A percentile compares a stretch with the other conserved stretches of the same genome.
Conservation (phyloP, 2,329 filamentous ascomycete species). For the Orbilia javanica region DNA sequence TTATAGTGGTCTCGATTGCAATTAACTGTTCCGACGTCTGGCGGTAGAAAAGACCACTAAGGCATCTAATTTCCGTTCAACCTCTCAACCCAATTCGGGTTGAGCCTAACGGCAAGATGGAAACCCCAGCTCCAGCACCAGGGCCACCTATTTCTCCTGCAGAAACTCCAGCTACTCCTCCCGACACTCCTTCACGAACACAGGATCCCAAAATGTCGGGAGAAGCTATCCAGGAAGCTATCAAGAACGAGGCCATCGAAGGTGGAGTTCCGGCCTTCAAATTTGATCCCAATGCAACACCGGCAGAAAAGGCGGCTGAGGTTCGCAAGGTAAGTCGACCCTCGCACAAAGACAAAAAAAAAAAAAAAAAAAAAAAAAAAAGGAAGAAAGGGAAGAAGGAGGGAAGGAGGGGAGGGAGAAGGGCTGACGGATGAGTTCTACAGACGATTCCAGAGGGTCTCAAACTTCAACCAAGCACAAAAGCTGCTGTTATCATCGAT, state of each 20-base stretch:
- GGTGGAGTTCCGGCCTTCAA: slow-evolving; percentile 83
- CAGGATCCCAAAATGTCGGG: slow-evolving; percentile 49
- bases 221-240: slow-evolving; percentile 70
- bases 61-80: slow-evolving; percentile 33
- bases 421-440: slow-evolving; percentile 66
- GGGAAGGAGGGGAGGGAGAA: neutral
- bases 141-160: neutral
- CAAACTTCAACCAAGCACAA: slow-evolving; percentile 55
- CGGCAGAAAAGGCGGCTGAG: slow-evolving; percentile 86
- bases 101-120: slow-evolving; percentile 45
- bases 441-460: slow-evolving; percentile 43
- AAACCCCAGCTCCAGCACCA: slow-evolving; percentile 32
- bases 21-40: slow-evolving; percentile 8
- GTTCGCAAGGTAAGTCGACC: slow-evolving; percentile 68
- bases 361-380: slow-evolving; percentile 71
- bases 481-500: slow-evolving; percentile 46
- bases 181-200: slow-evolving; percentile 52
- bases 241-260: slow-evolving; percentile 81
- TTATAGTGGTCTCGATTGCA: neutral
- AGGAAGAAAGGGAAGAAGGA: slow-evolving; percentile 69
- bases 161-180: slow-evolving; percentile 55
- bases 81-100: slow-evolving; percentile 49
- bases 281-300: slow-evolving; percentile 86
- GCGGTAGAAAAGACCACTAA: slow-evolving; percentile 21
- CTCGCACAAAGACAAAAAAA: slow-evolving; percentile 59